Evolutionary conservation across 2,329 filamentous ascomycete genomes (phyloP).

Genomic region (Saccharata proteae): DNA sequence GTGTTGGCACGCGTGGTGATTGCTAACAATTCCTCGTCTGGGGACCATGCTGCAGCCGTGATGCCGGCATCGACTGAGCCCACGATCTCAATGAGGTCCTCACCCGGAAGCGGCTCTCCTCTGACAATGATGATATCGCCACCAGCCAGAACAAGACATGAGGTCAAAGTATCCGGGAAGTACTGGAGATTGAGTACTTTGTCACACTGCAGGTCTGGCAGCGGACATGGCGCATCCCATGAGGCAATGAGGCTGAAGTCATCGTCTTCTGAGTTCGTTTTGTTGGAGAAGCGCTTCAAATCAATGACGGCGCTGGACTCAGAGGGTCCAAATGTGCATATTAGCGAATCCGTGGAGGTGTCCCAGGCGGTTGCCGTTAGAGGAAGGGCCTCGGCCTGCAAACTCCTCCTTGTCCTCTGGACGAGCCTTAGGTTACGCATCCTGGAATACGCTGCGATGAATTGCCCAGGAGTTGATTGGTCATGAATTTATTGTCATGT

Average conservation of each 20-base stretch:
- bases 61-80: conserved; percentile 91
- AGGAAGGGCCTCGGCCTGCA: conserved; percentile 40
- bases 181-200: conserved; percentile 69
- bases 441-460: too few relatives aligned
- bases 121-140: conserved; percentile 83
- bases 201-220: conserved; percentile 64
- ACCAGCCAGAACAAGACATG: conserved; percentile 74
- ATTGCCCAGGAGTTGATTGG: too few relatives aligned
- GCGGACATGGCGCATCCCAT: conserved; percentile 79
- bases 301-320: conserved; percentile 59
- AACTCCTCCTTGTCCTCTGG: conserved; percentile 53
- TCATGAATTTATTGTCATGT: too few relatives aligned
- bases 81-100: conserved; percentile 85
- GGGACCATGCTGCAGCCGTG: conserved; percentile 80
- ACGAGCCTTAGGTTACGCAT: conserved; percentile 89
- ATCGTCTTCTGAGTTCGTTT: conserved; percentile 14
- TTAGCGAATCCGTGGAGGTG: conserved; percentile 58
- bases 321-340: conserved; percentile 77
- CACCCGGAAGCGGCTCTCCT: conserved; percentile 52
- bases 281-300: conserved; percentile 42
- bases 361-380: conserved; percentile 81
- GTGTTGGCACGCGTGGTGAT: conserved; percentile 70
- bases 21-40: conserved; percentile 81
- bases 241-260: conserved; percentile 50
- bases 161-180: conserved; percentile 66